phyloP scores from a whole-genome alignment of 2,329 filamentous ascomycete species.

The Ceratocystis diversiconidia region DNA sequence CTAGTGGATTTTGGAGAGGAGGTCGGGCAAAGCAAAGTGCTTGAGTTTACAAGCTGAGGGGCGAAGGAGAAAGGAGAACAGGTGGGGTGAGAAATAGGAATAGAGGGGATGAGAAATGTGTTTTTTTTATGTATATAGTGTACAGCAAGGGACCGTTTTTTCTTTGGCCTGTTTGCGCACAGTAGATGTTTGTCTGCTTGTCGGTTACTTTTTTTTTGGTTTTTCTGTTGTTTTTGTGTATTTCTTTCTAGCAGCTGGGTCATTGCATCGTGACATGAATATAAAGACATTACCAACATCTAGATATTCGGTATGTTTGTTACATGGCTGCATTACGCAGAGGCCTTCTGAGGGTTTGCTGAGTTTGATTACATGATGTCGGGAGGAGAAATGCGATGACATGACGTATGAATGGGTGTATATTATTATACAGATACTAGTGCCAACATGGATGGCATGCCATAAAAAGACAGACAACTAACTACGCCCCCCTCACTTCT shows the following conservation, averaged over 20 bases:
- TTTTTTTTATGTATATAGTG: neutral
- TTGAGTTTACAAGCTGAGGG: conserved; percentile 15
- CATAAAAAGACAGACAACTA: neutral
- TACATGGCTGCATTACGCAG: too few species aligned
- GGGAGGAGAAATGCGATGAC: too few species aligned
- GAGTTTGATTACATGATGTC: too few species aligned
- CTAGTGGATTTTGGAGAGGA: conserved; percentile 10
- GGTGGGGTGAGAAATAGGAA: neutral
- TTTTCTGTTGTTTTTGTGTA: conserved; percentile 4
- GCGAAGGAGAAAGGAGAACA: neutral
- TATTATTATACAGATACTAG: too few species aligned
- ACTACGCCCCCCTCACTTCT: neutral
- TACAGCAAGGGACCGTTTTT: neutral
- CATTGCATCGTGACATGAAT: neutral
- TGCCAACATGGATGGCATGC: too few species aligned
- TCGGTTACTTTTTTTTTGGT: neutral
- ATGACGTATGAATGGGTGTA: too few species aligned
- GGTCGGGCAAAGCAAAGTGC: conserved; percentile 4
- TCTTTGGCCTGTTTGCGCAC: neutral
- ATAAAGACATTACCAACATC: too few species aligned
- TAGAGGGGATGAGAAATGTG: neutral
- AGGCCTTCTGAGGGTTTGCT: too few species aligned
- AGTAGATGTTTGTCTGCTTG: neutral
- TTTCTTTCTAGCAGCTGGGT: neutral
- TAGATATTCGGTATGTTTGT: too few species aligned